phyloP scores from a whole-genome alignment of 495 filamentous ascomycete genomes.

The Clavariopsis aquatica region DNA sequence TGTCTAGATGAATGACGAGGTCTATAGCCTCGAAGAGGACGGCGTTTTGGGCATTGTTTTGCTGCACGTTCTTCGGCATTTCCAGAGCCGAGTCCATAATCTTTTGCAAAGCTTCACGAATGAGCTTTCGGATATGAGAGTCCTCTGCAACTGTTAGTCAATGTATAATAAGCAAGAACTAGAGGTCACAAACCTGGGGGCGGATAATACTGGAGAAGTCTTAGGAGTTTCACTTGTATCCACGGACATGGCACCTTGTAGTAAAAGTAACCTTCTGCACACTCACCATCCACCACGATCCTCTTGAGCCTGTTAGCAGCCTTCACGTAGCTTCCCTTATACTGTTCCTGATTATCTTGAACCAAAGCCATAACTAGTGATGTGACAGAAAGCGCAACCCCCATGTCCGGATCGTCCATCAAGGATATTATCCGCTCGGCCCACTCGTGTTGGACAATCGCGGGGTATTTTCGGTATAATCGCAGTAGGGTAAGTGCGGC shows the following conservation, averaged over 20 bases:
- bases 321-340: constrained; percentile 91
- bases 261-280: constrained; percentile 86
- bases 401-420: constrained; percentile 96
- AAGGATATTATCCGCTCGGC: constrained; percentile 94
- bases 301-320: constrained; percentile 85
- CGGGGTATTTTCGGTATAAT: constrained; percentile 89
- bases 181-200: constrained; percentile 71
- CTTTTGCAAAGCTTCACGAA: constrained; percentile 85
- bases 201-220: constrained; percentile 91
- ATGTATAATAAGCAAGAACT: neutral
- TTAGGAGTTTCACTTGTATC: constrained; percentile 93
- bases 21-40: constrained; percentile 99
- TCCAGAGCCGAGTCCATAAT: constrained; percentile 89
- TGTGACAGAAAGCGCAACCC: constrained; percentile 91
- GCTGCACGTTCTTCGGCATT: constrained; percentile 96
- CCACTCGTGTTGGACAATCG: constrained; percentile 95
- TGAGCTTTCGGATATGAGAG: constrained; percentile 84
- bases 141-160: constrained; percentile 63
- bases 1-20: constrained; percentile 97
- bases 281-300: constrained; percentile 86
- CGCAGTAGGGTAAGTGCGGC: constrained; percentile 94
- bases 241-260: constrained; percentile 99
- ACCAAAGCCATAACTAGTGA: constrained; percentile 95
- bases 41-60: constrained; percentile 99
- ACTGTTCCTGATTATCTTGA: constrained; percentile 89